These are phyloP conservation scores for Leptographium wingfieldii DNA, from an alignment of 2,329 filamentous ascomycete genomes.

Conservation along the genomic window DNA sequence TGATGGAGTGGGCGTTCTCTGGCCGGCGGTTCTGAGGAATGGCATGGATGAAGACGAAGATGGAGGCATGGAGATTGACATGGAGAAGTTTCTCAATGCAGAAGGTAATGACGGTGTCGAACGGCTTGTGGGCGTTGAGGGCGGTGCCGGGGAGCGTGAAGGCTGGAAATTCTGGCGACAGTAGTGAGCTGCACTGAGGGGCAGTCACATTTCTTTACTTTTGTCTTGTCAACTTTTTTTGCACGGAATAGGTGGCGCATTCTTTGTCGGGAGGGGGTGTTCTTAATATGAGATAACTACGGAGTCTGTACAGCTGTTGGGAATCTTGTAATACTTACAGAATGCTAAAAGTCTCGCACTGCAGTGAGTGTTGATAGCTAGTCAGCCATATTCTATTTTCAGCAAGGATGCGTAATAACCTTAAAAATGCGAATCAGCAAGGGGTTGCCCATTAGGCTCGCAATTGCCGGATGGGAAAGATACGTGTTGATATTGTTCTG, in stretches of 20 bases:
- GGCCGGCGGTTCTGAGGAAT: constrained; percentile 82
- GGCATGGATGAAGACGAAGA: constrained; percentile 64
- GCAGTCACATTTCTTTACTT: background rate
- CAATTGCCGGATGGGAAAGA: background rate
- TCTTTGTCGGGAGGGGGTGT: background rate
- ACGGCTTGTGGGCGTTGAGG: constrained; percentile 67
- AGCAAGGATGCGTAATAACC: background rate
- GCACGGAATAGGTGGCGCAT: background rate
- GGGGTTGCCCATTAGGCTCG: background rate
- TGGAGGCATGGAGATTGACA: constrained; percentile 83
- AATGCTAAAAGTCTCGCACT: background rate
- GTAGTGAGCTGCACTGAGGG: background rate
- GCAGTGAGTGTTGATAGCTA: background rate
- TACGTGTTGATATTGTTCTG: background rate
- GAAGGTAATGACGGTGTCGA: constrained; percentile 79
- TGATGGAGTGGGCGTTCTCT: constrained; percentile 86
- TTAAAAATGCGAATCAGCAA: background rate
- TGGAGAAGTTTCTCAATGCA: constrained; percentile 71
- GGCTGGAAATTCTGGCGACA: constrained; percentile 73
- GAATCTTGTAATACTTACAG: background rate
- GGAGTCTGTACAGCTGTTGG: background rate
- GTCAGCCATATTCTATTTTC: background rate
- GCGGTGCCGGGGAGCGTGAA: constrained; percentile 53
- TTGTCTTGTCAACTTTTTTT: background rate
- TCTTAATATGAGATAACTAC: background rate